These are phyloP conservation scores for Ophiostoma pallidulum DNA, from an alignment of 2,329 filamentous ascomycete genomes.

Conservation along the genomic window DNA sequence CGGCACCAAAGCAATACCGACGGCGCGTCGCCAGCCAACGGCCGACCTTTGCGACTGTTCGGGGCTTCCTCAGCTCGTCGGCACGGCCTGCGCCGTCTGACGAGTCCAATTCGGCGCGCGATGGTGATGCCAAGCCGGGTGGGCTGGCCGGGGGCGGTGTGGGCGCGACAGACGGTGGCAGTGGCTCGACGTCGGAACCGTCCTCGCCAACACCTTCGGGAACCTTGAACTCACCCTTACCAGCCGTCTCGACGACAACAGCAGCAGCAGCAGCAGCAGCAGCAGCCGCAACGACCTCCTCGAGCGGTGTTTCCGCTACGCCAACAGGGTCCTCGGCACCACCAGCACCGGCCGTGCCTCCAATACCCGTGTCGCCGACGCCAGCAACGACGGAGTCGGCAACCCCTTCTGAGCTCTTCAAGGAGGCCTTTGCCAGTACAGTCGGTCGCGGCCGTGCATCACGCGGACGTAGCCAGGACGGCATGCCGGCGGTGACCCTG, in stretches of 20 bases:
- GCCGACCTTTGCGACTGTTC: background rate
- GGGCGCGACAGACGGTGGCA: background rate
- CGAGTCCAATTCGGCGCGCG: constrained; percentile 1
- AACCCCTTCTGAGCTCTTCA: background rate
- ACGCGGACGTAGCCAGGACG: constrained; percentile 4
- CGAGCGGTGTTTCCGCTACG: background rate
- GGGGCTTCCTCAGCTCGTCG: constrained; percentile 9
- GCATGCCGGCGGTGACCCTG: constrained; percentile 40
- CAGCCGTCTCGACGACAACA: background rate
- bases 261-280: background rate
- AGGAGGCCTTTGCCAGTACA: constrained; percentile 17
- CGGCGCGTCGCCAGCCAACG: background rate
- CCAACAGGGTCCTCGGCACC: background rate
- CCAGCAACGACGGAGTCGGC: background rate
- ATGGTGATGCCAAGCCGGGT: background rate
- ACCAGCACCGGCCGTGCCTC: background rate
- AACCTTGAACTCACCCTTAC: background rate
- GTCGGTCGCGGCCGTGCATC: constrained; percentile 19
- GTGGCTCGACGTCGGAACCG: background rate
- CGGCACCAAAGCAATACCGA: constrained; percentile 4
- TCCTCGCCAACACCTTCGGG: background rate
- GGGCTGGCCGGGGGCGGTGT: background rate
- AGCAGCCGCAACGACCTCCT: background rate
- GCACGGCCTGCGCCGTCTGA: constrained; percentile 2
- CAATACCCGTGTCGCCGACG: background rate